Percentiles rank a stretch among this genome's conserved stretches.
phyloP scores from a whole-genome alignment of 805 yeast species.

The Zygosaccharomyces lentus region DNA sequence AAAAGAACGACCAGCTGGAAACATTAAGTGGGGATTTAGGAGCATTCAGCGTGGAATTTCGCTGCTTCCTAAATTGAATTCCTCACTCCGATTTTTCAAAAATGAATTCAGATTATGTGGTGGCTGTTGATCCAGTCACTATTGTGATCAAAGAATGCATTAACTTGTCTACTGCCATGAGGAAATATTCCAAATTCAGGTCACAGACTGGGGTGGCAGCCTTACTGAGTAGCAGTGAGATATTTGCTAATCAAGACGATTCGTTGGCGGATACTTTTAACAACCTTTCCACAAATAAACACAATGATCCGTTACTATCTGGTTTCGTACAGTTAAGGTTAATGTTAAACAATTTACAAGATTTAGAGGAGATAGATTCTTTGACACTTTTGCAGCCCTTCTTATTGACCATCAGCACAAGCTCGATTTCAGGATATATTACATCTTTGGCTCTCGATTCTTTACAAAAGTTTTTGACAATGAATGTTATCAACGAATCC shows the following conservation, averaged over 20 bases:
- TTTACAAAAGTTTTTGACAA: slow-evolving; percentile 65
- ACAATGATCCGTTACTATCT: slow-evolving; percentile 57
- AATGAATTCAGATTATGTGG: slow-evolving; percentile 7
- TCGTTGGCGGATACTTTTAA: slow-evolving; percentile 36
- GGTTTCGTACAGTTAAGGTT: slow-evolving; percentile 77
- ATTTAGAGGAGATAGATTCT: slow-evolving; percentile 58
- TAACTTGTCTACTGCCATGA: slow-evolving; percentile 80
- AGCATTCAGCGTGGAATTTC: neutral
- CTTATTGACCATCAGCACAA: slow-evolving; percentile 73
- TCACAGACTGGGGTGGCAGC: slow-evolving; percentile 72
- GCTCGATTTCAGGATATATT: slow-evolving; percentile 79
- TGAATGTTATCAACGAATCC: slow-evolving; percentile 54
- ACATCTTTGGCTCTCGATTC: slow-evolving; percentile 79
- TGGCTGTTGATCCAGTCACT: slow-evolving; percentile 69
- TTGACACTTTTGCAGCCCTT: slow-evolving; percentile 82
- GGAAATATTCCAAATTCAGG: slow-evolving; percentile 74
- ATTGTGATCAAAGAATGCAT: slow-evolving; percentile 87
- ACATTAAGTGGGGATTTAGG: neutral
- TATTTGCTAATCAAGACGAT: slow-evolving; percentile 45
- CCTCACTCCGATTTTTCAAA: neutral
- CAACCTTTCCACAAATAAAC: slow-evolving; percentile 29
- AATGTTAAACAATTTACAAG: slow-evolving; percentile 54
- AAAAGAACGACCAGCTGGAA: neutral
- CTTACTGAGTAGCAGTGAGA: slow-evolving; percentile 60
- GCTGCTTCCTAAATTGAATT: neutral